phyloP scores from a whole-genome alignment of 352 stramenopile genomes.

The Stephanocyclus meneghinianus region DNA sequence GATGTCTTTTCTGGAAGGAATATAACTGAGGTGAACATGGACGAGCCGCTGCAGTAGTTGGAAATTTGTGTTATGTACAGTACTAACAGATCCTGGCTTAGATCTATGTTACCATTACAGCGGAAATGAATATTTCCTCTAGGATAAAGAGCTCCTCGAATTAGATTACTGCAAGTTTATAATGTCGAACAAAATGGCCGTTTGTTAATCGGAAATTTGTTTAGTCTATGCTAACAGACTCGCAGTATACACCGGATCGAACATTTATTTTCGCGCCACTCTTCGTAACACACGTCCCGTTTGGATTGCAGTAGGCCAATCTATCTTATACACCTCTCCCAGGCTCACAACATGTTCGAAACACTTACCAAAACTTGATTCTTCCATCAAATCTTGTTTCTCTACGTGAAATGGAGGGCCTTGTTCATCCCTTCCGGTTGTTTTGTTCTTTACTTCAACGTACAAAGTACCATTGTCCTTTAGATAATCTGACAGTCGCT shows the following conservation, averaged over 20 bases:
- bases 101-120: no score
- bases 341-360: constrained; percentile 54
- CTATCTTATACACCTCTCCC: constrained; percentile 41
- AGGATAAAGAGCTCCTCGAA: no score
- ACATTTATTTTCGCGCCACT: neutral
- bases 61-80: no score
- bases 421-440: constrained; percentile 19
- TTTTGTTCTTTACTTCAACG: constrained; percentile 56
- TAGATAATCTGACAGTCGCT: constrained; percentile 47
- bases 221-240: neutral
- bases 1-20: neutral
- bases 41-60: neutral
- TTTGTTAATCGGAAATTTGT: neutral
- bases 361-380: constrained; percentile 37
- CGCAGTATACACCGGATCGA: no score
- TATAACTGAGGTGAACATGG: neutral
- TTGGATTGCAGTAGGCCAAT: constrained; percentile 13
- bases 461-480: constrained; percentile 54
- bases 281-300: constrained; percentile 30
- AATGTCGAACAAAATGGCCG: no score
- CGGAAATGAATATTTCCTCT: no score
- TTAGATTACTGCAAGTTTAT: no score
- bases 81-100: no score
- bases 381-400: constrained; percentile 61
- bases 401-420: constrained; percentile 55